Evolutionary conservation across 75 land plant genomes (phyloP).

Genomic region (Selaginella moellendorffii): DNA sequence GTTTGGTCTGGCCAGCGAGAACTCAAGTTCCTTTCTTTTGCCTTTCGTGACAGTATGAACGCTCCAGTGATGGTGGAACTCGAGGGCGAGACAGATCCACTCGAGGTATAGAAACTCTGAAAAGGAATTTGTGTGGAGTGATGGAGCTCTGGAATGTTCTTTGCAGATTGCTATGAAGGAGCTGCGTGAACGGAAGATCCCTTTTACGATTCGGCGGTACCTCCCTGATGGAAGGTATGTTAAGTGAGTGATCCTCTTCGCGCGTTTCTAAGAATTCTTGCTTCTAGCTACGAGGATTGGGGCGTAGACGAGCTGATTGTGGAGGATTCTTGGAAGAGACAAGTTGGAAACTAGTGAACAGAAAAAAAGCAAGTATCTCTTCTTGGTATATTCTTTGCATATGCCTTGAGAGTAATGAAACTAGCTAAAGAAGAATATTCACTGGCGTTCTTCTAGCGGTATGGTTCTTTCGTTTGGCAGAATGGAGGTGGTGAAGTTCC

Average conservation of each 20-base stretch:
- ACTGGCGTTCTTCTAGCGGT: too few species aligned
- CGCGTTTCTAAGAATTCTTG: neutral
- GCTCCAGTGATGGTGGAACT: constrained; percentile 98
- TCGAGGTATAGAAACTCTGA: constrained; percentile 44
- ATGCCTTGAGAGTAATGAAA: too few species aligned
- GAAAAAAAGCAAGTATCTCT: too few species aligned
- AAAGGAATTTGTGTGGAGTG: neutral
- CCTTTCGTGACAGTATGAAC: constrained; percentile 68
- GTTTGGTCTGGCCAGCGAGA: too few species aligned
- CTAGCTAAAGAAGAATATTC: too few species aligned
- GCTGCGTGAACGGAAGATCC: constrained; percentile 82
- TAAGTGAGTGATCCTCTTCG: neutral
- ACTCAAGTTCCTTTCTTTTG: neutral
- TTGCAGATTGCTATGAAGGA: constrained; percentile 97
- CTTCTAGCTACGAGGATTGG: constrained; percentile 75
- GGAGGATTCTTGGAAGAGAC: constrained; percentile 84
- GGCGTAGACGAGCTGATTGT: constrained; percentile 85
- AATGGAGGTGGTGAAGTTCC: too few species aligned
- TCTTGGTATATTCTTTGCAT: too few species aligned
- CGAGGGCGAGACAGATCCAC: constrained; percentile 95
- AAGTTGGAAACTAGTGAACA: constrained; percentile 50
- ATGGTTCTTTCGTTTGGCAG: too few species aligned
- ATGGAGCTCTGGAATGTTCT: neutral
- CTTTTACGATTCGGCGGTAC: constrained; percentile 87
- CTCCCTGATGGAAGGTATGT: constrained; percentile 87